Evolutionary conservation across 371 early-diverging fungal genomes (phyloP).

Genomic region (Mortierella sp.): DNA sequence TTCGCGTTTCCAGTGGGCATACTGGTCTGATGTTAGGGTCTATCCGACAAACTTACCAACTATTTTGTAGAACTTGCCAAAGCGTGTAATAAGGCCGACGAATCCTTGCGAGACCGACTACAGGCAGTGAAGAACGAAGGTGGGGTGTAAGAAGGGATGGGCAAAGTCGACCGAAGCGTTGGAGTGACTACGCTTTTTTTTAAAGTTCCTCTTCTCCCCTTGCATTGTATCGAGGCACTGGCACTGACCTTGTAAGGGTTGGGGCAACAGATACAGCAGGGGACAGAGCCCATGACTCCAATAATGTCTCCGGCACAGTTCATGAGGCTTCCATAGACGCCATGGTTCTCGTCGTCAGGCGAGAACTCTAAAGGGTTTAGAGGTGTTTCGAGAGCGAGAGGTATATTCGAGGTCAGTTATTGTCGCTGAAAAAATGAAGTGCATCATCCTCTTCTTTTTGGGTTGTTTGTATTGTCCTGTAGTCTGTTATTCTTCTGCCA

Average conservation of each 20-base stretch:
- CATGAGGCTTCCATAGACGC: constrained; percentile 50
- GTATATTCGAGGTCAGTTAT: background rate
- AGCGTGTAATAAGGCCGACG: constrained; percentile 85
- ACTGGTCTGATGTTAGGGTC: background rate
- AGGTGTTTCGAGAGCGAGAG: background rate
- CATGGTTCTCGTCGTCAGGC: constrained; percentile 53
- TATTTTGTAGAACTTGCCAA: constrained; percentile 89
- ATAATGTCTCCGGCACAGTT: constrained; percentile 30
- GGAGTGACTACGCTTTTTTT: constrained; percentile 6
- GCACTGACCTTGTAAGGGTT: constrained; percentile 78
- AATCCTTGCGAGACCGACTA: constrained; percentile 60
- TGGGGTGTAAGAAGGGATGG: background rate
- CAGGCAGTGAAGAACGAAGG: background rate
- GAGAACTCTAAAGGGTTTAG: constrained; percentile 24
- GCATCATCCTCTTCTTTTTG: background rate
- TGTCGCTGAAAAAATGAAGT: background rate
- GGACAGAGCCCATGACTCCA: constrained; percentile 59
- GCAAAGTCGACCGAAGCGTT: background rate
- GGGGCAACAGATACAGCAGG: constrained; percentile 77
- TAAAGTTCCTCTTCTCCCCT: constrained; percentile 19
- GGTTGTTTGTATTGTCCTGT: background rate
- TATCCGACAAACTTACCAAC: constrained; percentile 53
- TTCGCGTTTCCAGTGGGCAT: background rate
- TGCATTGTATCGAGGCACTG: constrained; percentile 49
- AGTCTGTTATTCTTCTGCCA: background rate